A percentile compares a stretch with the other conserved stretches of the same genome.
Evolutionary conservation across 2,329 filamentous ascomycete species (phyloP).

Genomic region (Massarina eburnea): DNA sequence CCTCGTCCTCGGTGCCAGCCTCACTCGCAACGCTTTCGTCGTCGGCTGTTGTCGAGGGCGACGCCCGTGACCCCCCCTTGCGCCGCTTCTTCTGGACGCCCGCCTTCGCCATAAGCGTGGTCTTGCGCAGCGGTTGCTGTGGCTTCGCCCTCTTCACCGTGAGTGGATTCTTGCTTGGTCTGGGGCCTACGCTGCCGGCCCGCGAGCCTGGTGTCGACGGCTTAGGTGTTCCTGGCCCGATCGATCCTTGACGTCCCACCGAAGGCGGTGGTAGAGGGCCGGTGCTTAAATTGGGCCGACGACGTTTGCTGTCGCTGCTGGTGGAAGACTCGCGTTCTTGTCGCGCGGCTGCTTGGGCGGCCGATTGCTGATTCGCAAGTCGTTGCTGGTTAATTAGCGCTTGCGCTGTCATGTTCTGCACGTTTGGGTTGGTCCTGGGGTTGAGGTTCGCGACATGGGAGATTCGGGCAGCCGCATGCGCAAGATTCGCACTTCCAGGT

Average conservation of each 20-base stretch:
- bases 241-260: slow-evolving; percentile 59
- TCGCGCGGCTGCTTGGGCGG: slow-evolving; percentile 34
- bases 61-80: slow-evolving; percentile 40
- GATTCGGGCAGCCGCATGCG: slow-evolving; percentile 48
- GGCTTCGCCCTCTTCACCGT: slow-evolving; percentile 58
- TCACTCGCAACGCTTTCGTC: slow-evolving; percentile 58
- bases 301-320: slow-evolving; percentile 60
- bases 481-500: slow-evolving; percentile 56
- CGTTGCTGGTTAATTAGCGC: slow-evolving; percentile 41
- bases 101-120: slow-evolving; percentile 37
- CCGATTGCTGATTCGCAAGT: slow-evolving; percentile 37
- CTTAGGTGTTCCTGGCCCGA: slow-evolving; percentile 66
- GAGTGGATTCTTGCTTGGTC: slow-evolving; percentile 48
- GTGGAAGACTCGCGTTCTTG: slow-evolving; percentile 57
- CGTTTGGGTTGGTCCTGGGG: slow-evolving; percentile 29
- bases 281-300: slow-evolving; percentile 57
- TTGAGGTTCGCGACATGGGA: slow-evolving; percentile 39
- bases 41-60: slow-evolving; percentile 49
- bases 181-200: slow-evolving; percentile 62
- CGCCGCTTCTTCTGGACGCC: slow-evolving; percentile 42
- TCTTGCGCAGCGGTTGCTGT: slow-evolving; percentile 49
- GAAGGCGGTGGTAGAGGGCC: slow-evolving; percentile 56
- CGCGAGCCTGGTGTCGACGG: slow-evolving; percentile 56
- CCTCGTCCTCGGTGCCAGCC: slow-evolving; percentile 47
- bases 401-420: slow-evolving; percentile 42